A percentile compares a stretch with the other conserved stretches of the same genome.
Evolutionary conservation across 192 early-diverging fungal species (phyloP).

Genomic region (Coemansia reversa): DNA sequence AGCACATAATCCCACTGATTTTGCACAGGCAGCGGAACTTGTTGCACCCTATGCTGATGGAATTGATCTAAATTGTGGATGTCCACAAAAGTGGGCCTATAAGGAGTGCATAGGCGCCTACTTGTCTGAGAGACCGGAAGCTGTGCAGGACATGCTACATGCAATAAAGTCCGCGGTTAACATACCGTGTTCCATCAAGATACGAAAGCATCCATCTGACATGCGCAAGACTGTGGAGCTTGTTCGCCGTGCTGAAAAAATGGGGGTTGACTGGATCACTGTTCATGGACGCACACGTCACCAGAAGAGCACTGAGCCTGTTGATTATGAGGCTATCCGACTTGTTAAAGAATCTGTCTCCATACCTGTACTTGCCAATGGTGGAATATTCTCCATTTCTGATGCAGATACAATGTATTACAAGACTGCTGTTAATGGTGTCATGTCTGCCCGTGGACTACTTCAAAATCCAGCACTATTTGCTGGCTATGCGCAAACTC

Average conservation of each 20-base stretch:
- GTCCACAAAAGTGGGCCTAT: conserved; percentile 95
- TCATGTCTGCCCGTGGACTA: conserved; percentile 91
- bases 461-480: conserved; percentile 93
- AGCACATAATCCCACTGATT: conserved; percentile 72
- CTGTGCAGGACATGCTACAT: conserved; percentile 88
- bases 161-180: conserved; percentile 64
- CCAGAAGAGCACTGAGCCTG: conserved; percentile 78
- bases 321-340: conserved; percentile 77
- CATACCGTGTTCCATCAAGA: conserved; percentile 85
- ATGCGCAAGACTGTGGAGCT: conserved; percentile 77
- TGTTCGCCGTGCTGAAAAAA: conserved; percentile 75
- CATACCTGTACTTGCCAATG: conserved; percentile 89
- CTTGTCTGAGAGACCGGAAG: conserved; percentile 85
- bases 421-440: conserved; percentile 77
- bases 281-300: conserved; percentile 86
- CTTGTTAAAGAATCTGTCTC: conserved; percentile 75
- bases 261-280: conserved; percentile 86
- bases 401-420: conserved; percentile 78
- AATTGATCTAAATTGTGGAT: conserved; percentile 89
- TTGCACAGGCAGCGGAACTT: conserved; percentile 81
- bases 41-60: conserved; percentile 74
- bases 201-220: conserved; percentile 68
- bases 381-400: conserved; percentile 70
- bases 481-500: conserved; percentile 76
- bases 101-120: conserved; percentile 83